Percentiles rank a stretch among this genome's conserved stretches.
phyloP scores from a whole-genome alignment of 2,329 filamentous ascomycete genomes.

The Daldinia sp. region DNA sequence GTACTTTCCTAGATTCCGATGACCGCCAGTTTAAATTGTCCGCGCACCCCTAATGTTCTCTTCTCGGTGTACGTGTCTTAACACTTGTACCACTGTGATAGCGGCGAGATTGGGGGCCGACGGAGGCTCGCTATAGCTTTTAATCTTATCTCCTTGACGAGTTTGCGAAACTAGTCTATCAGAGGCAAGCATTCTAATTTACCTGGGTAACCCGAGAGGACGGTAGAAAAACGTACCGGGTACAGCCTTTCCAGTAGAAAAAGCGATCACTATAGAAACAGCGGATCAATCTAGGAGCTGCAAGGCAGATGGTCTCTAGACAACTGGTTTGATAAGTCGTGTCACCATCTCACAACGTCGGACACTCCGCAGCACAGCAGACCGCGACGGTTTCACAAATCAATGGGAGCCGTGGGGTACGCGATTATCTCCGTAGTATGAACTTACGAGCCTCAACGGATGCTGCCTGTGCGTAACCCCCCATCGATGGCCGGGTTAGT shows the following conservation, averaged over 20 bases:
- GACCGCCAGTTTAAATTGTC: constrained; percentile 9
- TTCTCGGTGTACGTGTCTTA: constrained; percentile 6
- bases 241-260: neutral
- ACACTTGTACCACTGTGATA: neutral
- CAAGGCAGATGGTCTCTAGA: constrained; percentile 5
- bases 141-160: neutral
- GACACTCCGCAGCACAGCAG: constrained; percentile 29
- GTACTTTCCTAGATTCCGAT: constrained; percentile 32
- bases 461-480: constrained; percentile 25
- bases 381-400: constrained; percentile 17
- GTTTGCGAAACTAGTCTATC: constrained; percentile 5
- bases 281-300: neutral
- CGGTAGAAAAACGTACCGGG: constrained; percentile 2
- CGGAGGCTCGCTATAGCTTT: constrained; percentile 5
- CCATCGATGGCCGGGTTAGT: neutral
- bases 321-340: constrained; percentile 15
- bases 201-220: neutral
- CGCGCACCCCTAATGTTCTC: constrained; percentile 4
- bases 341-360: constrained; percentile 29
- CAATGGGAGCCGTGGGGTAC: constrained; percentile 23
- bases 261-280: constrained; percentile 7
- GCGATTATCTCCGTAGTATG: neutral
- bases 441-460: constrained; percentile 27
- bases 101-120: constrained; percentile 6
- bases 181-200: neutral